Conservation (phyloP, 345 rosid genomes). For the Tarenaya hassleriana region DNA sequence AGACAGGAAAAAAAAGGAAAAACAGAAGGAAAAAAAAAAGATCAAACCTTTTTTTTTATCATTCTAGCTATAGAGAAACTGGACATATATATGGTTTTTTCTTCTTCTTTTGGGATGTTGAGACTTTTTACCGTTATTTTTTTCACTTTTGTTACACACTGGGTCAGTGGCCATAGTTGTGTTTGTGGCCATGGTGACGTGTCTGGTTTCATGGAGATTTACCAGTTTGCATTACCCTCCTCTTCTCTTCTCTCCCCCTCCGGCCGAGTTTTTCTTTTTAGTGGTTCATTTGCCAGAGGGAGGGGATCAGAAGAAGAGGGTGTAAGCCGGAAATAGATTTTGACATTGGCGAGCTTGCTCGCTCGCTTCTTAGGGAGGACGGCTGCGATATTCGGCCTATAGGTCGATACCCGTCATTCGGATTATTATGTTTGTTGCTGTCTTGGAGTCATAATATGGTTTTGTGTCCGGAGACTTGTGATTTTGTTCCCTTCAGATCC, state of each 20-base stretch:
- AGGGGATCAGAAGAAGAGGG: too few relatives aligned
- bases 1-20: not conserved
- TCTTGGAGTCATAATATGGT: too few relatives aligned
- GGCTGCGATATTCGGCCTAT: too few relatives aligned
- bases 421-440: too few relatives aligned
- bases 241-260: not conserved
- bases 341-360: too few relatives aligned
- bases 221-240: not conserved
- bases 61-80: slow-evolving; percentile 25
- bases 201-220: slow-evolving; percentile 5
- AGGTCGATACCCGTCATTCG: too few relatives aligned
- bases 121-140: slow-evolving; percentile 11
- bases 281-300: too few relatives aligned
- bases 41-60: slow-evolving; percentile 30
- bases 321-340: too few relatives aligned
- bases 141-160: slow-evolving; percentile 15
- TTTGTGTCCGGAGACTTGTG: too few relatives aligned
- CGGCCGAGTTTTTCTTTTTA: not conserved
- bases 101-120: slow-evolving; percentile 18
- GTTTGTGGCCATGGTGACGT: slow-evolving; percentile 22
- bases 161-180: slow-evolving; percentile 11
- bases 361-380: too few relatives aligned
- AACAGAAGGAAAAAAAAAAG: slow-evolving; percentile 2
- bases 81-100: slow-evolving; percentile 19
- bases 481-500: too few relatives aligned